phyloP scores from a whole-genome alignment of 306 rosid genomes.

The Inga oerstediana region DNA sequence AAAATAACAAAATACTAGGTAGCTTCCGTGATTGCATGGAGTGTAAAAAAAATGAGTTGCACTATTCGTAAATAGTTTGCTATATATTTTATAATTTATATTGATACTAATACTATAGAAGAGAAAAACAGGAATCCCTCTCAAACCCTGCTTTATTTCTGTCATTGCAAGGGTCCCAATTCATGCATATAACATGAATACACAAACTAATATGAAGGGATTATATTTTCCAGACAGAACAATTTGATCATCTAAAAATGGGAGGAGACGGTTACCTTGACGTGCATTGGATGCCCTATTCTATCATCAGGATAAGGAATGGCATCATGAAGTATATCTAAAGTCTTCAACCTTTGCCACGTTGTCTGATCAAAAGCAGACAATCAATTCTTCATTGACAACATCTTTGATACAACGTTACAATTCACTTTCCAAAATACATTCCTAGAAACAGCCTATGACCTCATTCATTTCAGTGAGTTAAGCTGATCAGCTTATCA shows the following conservation, averaged over 20 bases:
- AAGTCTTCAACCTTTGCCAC: conserved; percentile 69
- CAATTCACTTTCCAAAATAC: conserved; percentile 17
- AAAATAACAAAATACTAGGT: neutral
- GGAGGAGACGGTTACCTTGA: conserved; percentile 52
- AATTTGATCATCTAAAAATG: conserved; percentile 17
- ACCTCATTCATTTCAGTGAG: conserved; percentile 18
- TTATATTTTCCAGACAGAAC: neutral
- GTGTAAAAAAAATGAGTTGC: neutral
- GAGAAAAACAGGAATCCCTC: neutral
- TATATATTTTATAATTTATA: neutral
- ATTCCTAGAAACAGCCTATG: neutral
- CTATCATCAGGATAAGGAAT: conserved; percentile 66
- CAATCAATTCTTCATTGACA: conserved; percentile 24
- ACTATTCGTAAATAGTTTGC: neutral
- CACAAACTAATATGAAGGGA: neutral
- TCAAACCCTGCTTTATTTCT: conserved; percentile 6
- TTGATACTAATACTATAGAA: neutral
- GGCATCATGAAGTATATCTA: conserved; percentile 70
- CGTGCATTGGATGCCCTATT: conserved; percentile 82
- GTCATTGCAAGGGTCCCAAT: conserved; percentile 15
- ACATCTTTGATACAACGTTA: conserved; percentile 1
- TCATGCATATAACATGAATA: conserved; percentile 18
- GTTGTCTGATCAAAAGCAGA: conserved; percentile 59
- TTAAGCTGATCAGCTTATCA: conserved; percentile 20
- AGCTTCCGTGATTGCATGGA: neutral